Evolutionary conservation across 208 protist species (phyloP).

Genomic region (Trypanosoma brucei): DNA sequence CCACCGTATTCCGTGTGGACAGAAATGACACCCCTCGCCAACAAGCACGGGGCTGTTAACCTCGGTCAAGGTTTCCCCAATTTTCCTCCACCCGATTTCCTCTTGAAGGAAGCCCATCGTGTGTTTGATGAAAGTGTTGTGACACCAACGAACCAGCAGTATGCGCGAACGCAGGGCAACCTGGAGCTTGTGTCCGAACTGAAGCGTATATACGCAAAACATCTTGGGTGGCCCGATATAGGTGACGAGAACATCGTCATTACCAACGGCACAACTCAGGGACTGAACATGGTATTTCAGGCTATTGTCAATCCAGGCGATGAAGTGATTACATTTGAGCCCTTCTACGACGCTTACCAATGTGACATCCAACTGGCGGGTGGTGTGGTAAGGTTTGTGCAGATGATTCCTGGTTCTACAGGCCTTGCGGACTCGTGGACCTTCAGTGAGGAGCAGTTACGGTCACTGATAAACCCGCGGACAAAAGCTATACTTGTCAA

Average conservation of each 20-base stretch:
- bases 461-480: slow-evolving; percentile 47
- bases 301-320: slow-evolving; percentile 86
- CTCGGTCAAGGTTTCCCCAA: slow-evolving; percentile 92
- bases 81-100: slow-evolving; percentile 66
- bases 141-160: slow-evolving; percentile 68
- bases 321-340: slow-evolving; percentile 91
- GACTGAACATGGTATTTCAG: slow-evolving; percentile 68
- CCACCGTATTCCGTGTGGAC: slow-evolving; percentile 59
- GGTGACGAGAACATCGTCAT: slow-evolving; percentile 58
- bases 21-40: slow-evolving; percentile 85
- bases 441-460: slow-evolving; percentile 54
- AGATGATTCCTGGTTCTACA: slow-evolving; percentile 44
- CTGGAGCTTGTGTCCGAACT: slow-evolving; percentile 64
- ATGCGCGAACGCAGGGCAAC: slow-evolving; percentile 69
- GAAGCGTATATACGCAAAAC: slow-evolving; percentile 51
- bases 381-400: slow-evolving; percentile 68
- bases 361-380: slow-evolving; percentile 61
- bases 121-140: slow-evolving; percentile 33
- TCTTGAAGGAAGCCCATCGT: slow-evolving; percentile 54
- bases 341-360: slow-evolving; percentile 90
- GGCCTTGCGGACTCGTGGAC: slow-evolving; percentile 42
- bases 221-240: slow-evolving; percentile 37
- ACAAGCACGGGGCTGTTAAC: slow-evolving; percentile 83
- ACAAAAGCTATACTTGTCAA: slow-evolving; percentile 90
- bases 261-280: slow-evolving; percentile 84